Evolutionary conservation across 805 yeast genomes (phyloP), one percentile per base, ranked within the genome.

Genomic region (Hanseniaspora meyeri): DNA sequence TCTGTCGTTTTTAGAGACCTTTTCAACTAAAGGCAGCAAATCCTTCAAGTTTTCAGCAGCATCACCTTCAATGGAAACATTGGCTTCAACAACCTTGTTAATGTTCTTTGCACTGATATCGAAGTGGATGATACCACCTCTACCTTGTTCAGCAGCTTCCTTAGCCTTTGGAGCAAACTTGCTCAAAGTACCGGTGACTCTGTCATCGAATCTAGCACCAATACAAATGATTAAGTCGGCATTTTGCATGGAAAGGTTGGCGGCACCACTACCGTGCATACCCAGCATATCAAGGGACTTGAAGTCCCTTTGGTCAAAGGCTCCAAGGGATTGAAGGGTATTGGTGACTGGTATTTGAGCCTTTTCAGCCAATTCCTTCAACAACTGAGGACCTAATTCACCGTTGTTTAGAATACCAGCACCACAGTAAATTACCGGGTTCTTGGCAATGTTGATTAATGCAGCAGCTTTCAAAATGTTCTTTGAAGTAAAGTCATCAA

Each of bases 171-270:
- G 98, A 47, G 97, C 98, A 70, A 93, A 93, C 69, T 85, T 85
- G 60, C 85, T 62, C 57, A 93, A 76, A 65, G 80, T 80, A 66
- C 93, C 84, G 45, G 98, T 93, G 64, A 93, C 98, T 77, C 98
- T 90, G 75, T 93, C 98, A 72, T 93, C 98, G 66, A 93, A 93
- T 70, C 98, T 81, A 39, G 97, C 96, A 68, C 98, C 98, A 46
- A 93, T 76, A 17, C 97, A 97, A 60, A 93, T 73, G 67, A 93
- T 87, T 64, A 90, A 74, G 72, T 93, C 98, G 43, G 97, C 96
- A 59, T 81, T 77, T 75, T 93, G 98, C 63, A 93, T 84, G 54
- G 97, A 95, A 66, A 85, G 69, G 77, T 93, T 93, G 63, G 98
- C 98, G 64, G 89, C 88, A 51, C 89, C 96, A 59, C 83, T 78